These are phyloP conservation scores for Lachnellula subtilissima DNA, from an alignment of 2,329 filamentous ascomycete genomes.

Conservation along the genomic window DNA sequence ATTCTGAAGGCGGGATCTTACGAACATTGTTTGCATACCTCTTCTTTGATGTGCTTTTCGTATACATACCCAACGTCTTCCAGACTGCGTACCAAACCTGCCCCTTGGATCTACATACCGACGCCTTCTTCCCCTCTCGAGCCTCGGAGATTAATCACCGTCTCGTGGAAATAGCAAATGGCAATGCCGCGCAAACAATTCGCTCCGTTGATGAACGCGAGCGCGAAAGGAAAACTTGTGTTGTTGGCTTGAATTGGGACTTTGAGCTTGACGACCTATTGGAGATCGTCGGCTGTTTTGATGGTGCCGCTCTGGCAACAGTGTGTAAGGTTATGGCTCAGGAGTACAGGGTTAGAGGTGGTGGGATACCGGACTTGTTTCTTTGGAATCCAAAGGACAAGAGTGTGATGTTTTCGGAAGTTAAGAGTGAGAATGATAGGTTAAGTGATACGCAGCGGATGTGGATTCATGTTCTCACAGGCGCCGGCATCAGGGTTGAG, in stretches of 20 bases:
- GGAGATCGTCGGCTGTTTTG: conserved; percentile 74
- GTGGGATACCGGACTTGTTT: conserved; percentile 88
- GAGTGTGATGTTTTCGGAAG: conserved; percentile 26
- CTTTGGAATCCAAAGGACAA: conserved; percentile 56
- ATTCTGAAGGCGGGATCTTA: conserved; percentile 85
- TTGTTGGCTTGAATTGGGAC: conserved; percentile 90
- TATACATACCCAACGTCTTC: conserved; percentile 94
- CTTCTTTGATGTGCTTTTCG: conserved; percentile 89
- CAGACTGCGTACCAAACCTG: conserved; percentile 94
- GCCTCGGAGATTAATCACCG: conserved; percentile 84
- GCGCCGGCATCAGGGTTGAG: conserved; percentile 80
- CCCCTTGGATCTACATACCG: conserved; percentile 86
- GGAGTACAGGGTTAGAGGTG: conserved; percentile 81
- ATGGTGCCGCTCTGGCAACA: conserved; percentile 71
- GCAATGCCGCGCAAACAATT: conserved; percentile 64
- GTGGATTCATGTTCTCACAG: conserved; percentile 91
- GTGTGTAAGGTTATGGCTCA: conserved; percentile 94
- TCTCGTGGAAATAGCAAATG: conserved; percentile 82
- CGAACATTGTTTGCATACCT: conserved; percentile 88
- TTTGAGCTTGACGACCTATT: conserved; percentile 74
- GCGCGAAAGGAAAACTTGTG: conserved; percentile 67
- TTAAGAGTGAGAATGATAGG: conserved; percentile 68
- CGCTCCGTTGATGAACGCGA: conserved; percentile 64
- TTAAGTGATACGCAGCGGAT: conserved; percentile 93
- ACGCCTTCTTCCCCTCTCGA: conserved; percentile 84